Base-by-base conservation (phyloP, 768 basidiomycete species). In the Suillus placidus region DNA sequence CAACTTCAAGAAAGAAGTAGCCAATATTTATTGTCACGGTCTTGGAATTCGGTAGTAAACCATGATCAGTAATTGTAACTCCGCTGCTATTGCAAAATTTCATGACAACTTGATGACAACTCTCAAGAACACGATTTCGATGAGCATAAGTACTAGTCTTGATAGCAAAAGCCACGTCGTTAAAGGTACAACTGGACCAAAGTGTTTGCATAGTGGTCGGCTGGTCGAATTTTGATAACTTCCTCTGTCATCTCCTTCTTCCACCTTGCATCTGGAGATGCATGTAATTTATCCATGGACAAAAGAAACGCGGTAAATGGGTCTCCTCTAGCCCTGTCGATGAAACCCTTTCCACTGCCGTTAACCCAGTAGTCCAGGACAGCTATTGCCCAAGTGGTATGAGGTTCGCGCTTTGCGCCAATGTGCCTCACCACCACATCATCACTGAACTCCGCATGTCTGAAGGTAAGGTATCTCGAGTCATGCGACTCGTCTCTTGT, bases 291-390 rank as follows among this genome's bases (percentile, higher is more conserved):
- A 23, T 64, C 40, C 32, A n/a, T 26, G 2, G 54, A 57, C 40
- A 66, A 57, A 12, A 66, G 43, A 43, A 66, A 49, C 9, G 63
- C 66, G 1, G 45, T 66, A 43, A 64, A 66, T 6, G 62, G 23
- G 0, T 58, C 20, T 20, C 7, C 3, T 30, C 40, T 60, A 4
- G 4, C 2, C 20, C 37, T 23, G 54, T 63, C 62, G 20, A 49
- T 38, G 23, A 57, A 34, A 16, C 63, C 58, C 4, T 4, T 35
- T 10, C 62, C 62, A 23, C 56, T 30, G 3, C 5, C 10, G 7
- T 52, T 35, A n/a, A 30, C 12, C 58, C 58, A 60, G 13, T 64
- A 64, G 18, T 66, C 66, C 63, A 66, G 34, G 20, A 66, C 20
- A 18, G 63, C 66, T n/a, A 66, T 64, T 43, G 55, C 63, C 58